Percentiles rank a stretch among this genome's conserved stretches.
These are phyloP conservation scores for Mycena crocata DNA, from an alignment of 768 basidiomycete genomes.

Conservation along the genomic window DNA sequence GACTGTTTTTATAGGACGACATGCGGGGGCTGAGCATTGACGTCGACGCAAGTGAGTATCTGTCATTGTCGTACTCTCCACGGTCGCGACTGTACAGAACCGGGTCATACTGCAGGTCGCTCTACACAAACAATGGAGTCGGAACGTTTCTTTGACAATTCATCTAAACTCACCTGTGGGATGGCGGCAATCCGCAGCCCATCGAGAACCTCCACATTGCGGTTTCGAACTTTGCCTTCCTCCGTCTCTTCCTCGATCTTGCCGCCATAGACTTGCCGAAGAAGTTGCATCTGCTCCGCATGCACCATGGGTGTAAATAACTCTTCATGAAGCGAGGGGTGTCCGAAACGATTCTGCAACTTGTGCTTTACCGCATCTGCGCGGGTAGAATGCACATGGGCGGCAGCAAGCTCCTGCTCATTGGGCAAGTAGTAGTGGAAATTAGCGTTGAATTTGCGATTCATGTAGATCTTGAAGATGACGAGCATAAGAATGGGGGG, in stretches of 20 bases:
- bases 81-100: conserved; percentile 67
- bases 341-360: conserved; percentile 84
- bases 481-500: conserved; percentile 77
- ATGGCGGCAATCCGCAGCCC: conserved; percentile 38
- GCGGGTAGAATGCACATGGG: conserved; percentile 71
- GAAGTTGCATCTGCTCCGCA: conserved; percentile 37
- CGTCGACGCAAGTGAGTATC: conserved; percentile 61
- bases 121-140: conserved; percentile 39
- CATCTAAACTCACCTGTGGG: conserved; percentile 33
- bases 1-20: neutral
- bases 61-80: conserved; percentile 76
- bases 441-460: conserved; percentile 64
- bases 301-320: conserved; percentile 80
- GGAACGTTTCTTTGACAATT: conserved; percentile 8
- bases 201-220: conserved; percentile 31
- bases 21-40: conserved; percentile 23
- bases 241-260: conserved; percentile 18
- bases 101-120: conserved; percentile 70
- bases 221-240: conserved; percentile 1
- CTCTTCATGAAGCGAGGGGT: conserved; percentile 80
- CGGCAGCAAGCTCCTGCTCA: conserved; percentile 68
- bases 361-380: conserved; percentile 69
- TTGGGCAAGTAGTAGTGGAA: conserved; percentile 82
- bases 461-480: conserved; percentile 79
- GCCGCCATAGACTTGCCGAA: conserved; percentile 26